Base-by-base conservation (phyloP, 176 grass and related monocot species). In the Carex cristatella region DNA sequence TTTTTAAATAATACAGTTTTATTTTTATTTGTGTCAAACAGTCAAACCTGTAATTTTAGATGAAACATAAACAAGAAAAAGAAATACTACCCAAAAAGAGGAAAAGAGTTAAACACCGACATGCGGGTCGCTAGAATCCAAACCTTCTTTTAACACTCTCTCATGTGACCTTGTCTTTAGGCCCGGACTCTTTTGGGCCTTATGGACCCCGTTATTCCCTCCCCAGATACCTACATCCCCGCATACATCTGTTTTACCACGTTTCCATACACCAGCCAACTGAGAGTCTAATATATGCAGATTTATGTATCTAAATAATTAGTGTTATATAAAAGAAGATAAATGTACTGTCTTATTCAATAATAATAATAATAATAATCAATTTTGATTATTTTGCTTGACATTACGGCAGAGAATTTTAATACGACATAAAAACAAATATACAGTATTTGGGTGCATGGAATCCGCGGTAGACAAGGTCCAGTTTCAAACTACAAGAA, bases 101-200 rank as follows among this genome's bases (percentile, higher is more conserved):
- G 28, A 19, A 23, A 64, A 81, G 58, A 81, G 23, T 11, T 65
- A 32, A n/a, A 67, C 84, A 85, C 86, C 88, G 90, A 92, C 92
- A 84, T 44, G 40, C 32, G 30, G 79, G 65, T 65, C 13, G 51
- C 79, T 61, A 85, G 55, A 86, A 86, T 86, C 88, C 83, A 88
- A 83, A 67, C 49, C 35, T 56, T 32, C 28, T 9, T 78, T 67
- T 3, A 67, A 83, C 53, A 61, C n/a, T 19, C 59, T 19, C 18
- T 77, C 63, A 84, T 14, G 82, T 85, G 84, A 37, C 31, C 58
- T 30, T 74, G 35, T 57, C 89, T 84, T 28, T 80, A 7, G 82
- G 23, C 11, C 85, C 31, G 10, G 0, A 1, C 0, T 40, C 23
- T 68, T 86, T 83, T 11, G 3, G 2, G 4, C 13, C 71, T 76